phyloP scores from a whole-genome alignment of 768 basidiomycete species.

The Grammothele lineata region DNA sequence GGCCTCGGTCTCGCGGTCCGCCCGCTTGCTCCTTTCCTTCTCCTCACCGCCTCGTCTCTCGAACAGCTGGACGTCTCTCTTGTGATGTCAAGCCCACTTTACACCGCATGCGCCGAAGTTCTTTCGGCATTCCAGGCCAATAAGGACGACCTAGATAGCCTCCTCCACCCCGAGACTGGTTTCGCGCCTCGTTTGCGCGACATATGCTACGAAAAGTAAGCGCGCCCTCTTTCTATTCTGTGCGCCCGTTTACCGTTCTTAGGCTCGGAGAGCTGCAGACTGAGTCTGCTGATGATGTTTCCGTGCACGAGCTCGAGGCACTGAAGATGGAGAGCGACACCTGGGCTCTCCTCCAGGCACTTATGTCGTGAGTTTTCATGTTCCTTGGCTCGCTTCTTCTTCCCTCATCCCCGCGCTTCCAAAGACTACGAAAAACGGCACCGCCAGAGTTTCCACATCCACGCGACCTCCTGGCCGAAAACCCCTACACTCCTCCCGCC shows the following conservation, averaged over 20 bases:
- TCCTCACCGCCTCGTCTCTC: no score
- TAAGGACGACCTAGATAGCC: conserved; percentile 50
- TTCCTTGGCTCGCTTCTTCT: conserved; percentile 16
- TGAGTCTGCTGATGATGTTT: conserved; percentile 25
- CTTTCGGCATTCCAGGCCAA: conserved; percentile 52
- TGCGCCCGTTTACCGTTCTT: neutral
- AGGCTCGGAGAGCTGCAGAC: conserved; percentile 56
- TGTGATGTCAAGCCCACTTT: conserved; percentile 50
- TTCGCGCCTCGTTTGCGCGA: conserved; percentile 63
- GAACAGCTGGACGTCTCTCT: no score
- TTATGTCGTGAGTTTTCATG: conserved; percentile 77
- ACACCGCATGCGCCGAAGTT: conserved; percentile 65
- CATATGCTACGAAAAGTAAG: conserved; percentile 56
- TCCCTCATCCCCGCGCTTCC: no score
- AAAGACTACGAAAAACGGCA: conserved; percentile 67
- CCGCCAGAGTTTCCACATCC: conserved; percentile 44
- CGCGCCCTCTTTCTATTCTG: conserved; percentile 1
- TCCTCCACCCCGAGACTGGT: conserved; percentile 63
- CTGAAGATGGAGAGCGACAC: conserved; percentile 75
- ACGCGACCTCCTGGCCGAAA: conserved; percentile 53
- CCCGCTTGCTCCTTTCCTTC: no score
- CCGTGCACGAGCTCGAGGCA: conserved; percentile 53
- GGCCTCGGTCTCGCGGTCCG: no score
- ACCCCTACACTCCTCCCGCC: conserved; percentile 80
- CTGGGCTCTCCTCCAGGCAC: conserved; percentile 74